These are phyloP conservation scores for Chalciporus sphaerocephalus DNA, from an alignment of 768 basidiomycete genomes.

Conservation along the genomic window DNA sequence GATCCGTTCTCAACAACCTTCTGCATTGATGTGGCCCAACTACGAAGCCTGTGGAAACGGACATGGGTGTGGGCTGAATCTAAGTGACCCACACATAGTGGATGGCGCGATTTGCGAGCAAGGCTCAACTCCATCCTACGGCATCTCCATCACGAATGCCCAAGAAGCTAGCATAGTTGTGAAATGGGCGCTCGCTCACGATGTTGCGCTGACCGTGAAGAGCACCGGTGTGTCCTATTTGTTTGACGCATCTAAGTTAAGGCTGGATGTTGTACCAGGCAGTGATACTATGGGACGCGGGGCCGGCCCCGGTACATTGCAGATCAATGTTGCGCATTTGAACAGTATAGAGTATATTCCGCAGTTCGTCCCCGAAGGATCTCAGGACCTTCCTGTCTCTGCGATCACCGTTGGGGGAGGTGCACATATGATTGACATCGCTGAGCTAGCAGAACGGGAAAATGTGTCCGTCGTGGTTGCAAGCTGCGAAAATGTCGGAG, in stretches of 20 bases:
- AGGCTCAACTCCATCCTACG: constrained; percentile 15
- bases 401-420: too few relatives aligned
- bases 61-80: constrained; percentile 15
- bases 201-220: constrained; percentile 17
- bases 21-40: constrained; percentile 20
- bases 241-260: too few relatives aligned
- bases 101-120: constrained; percentile 10
- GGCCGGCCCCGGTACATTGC: background rate
- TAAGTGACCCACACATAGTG: constrained; percentile 14
- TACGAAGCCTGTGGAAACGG: constrained; percentile 17
- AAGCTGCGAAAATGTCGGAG: too few relatives aligned
- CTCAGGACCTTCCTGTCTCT: too few relatives aligned
- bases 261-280: too few relatives aligned
- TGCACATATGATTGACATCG: too few relatives aligned
- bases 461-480: too few relatives aligned
- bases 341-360: background rate
- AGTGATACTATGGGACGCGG: background rate
- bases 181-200: constrained; percentile 12
- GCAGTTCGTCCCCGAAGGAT: background rate
- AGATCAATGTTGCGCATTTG: background rate
- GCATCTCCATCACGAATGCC: constrained; percentile 11
- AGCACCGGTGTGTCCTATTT: constrained; percentile 14
- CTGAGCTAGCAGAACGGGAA: too few relatives aligned
- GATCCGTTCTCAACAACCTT: background rate
- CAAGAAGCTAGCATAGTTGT: constrained; percentile 16